Base-by-base conservation (phyloP, 805 yeast genomes). In the Metschnikowia anglica region DNA sequence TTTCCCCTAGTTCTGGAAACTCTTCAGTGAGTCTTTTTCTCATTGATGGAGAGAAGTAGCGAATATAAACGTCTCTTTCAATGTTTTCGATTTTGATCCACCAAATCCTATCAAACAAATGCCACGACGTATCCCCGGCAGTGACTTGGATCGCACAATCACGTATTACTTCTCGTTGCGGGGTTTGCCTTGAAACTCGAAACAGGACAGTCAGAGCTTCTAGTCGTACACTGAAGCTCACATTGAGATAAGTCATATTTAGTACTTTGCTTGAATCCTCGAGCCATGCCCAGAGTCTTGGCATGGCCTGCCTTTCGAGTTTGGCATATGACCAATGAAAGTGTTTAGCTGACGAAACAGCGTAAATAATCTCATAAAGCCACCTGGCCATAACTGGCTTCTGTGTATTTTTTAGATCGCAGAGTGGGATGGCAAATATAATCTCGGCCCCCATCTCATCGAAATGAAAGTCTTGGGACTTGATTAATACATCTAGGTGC, bases 251-350 rank as follows among this genome's bases (percentile, higher is more conserved):
- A 3, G 50, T 49, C 37, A 47, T 35, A 8, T 7, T 27, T 2
- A 37, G 15, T 2, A n/a, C 11, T 0, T 12, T n/a, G 3, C 21
- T 15, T 4, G 34, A 34, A 4, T 12, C 23, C 11, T 36, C 37
- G 5, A 49, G 26, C 37, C 46, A 46, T 3, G 24, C 27, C 30
- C 33, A 21, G 9, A 69, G 36, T 23, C 46, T 49, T 0, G 73
- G 71, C 11, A 68, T 44, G 8, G 63, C 55, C 5, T 49, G 59
- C 19, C 70, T 43, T 34, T 66, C 66, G 13, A 70, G 32, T 44
- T 63, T 68, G 13, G 74, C 68, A 42, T 66, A 70, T 2, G 61
- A 49, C 72, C 72, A 70, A 47, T 69, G 66, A 45, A 61, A 66
- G 34, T 66, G 63, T 35, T 59, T 60, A 2, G 65, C 53, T 0